Conservation (phyloP, 2,329 filamentous ascomycete genomes). For the Pseudocercospora vitis region DNA sequence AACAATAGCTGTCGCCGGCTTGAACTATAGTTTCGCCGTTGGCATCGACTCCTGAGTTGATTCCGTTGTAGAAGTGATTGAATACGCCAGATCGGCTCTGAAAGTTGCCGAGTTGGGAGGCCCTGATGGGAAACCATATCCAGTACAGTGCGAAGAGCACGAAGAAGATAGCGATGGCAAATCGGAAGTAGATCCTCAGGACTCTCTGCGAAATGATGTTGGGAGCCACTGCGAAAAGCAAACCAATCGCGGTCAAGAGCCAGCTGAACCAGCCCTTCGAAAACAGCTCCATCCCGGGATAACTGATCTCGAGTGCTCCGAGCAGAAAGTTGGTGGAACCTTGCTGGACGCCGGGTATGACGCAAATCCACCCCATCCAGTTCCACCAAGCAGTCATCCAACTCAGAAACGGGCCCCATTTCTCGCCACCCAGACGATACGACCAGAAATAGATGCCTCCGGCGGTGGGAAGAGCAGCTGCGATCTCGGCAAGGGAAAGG, state of each 20-base stretch:
- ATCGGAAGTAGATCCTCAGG: constrained; percentile 42
- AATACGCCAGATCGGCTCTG: constrained; percentile 39
- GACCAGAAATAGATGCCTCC: constrained; percentile 46
- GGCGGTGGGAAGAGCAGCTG: constrained; percentile 41
- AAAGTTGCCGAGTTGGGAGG: constrained; percentile 35
- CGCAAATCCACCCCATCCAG: constrained; percentile 40
- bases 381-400: constrained; percentile 43
- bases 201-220: constrained; percentile 40
- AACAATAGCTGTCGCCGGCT: constrained; percentile 25
- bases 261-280: constrained; percentile 42
- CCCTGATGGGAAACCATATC: constrained; percentile 44
- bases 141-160: constrained; percentile 40
- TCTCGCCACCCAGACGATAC: constrained; percentile 40
- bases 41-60: constrained; percentile 40
- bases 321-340: constrained; percentile 45
- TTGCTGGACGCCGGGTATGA: constrained; percentile 45
- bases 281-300: constrained; percentile 39
- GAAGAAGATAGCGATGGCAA: constrained; percentile 42
- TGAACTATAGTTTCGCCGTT: constrained; percentile 39
- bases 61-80: constrained; percentile 43
- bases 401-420: constrained; percentile 39
- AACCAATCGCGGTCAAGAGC: constrained; percentile 40
- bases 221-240: constrained; percentile 41
- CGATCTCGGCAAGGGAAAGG: constrained; percentile 43
- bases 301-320: constrained; percentile 42